These are phyloP conservation scores for Cystobasidium slooffiae DNA, from an alignment of 1,284 basidiomycete genomes.

Conservation along the genomic window DNA sequence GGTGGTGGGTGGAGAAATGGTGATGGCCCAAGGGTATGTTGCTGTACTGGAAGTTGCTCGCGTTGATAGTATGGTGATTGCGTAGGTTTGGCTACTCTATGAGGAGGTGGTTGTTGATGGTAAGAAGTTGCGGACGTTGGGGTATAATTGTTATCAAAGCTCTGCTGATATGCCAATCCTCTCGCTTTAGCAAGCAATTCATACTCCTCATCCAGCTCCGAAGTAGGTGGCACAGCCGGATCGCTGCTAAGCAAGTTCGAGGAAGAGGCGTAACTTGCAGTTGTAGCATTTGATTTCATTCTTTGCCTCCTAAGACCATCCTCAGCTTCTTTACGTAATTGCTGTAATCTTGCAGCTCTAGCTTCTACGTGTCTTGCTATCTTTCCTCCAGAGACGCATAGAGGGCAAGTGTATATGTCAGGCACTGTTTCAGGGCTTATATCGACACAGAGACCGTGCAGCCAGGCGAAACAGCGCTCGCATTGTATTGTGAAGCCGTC, in stretches of 20 bases:
- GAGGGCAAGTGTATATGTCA: slow-evolving; percentile 63
- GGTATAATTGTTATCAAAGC: slow-evolving; percentile 10
- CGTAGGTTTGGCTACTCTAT: background rate
- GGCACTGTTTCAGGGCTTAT: slow-evolving; percentile 72
- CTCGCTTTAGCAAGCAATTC: slow-evolving; percentile 39
- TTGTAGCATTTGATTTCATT: slow-evolving; percentile 15
- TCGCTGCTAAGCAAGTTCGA: background rate
- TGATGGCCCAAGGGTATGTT: slow-evolving; percentile 10
- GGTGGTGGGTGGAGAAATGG: slow-evolving; percentile 8
- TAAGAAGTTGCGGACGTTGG: background rate
- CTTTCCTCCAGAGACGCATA: slow-evolving; percentile 53
- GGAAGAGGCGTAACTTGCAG: background rate
- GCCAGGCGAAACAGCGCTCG: slow-evolving; percentile 86
- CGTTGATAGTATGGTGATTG: slow-evolving; percentile 13
- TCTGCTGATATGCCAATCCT: slow-evolving; percentile 35
- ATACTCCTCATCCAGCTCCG: slow-evolving; percentile 34
- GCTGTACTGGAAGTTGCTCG: slow-evolving; percentile 26
- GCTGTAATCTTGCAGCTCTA: slow-evolving; percentile 38
- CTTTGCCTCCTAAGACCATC: slow-evolving; percentile 17
- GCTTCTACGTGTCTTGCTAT: slow-evolving; percentile 38
- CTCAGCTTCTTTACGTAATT: slow-evolving; percentile 40
- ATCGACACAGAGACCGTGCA: slow-evolving; percentile 84
- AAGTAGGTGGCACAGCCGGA: slow-evolving; percentile 3
- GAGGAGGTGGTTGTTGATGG: slow-evolving; percentile 1
- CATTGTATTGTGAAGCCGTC: slow-evolving; percentile 93